Conservation (phyloP, 768 basidiomycete species). For the Punctularia strigosozonata region DNA sequence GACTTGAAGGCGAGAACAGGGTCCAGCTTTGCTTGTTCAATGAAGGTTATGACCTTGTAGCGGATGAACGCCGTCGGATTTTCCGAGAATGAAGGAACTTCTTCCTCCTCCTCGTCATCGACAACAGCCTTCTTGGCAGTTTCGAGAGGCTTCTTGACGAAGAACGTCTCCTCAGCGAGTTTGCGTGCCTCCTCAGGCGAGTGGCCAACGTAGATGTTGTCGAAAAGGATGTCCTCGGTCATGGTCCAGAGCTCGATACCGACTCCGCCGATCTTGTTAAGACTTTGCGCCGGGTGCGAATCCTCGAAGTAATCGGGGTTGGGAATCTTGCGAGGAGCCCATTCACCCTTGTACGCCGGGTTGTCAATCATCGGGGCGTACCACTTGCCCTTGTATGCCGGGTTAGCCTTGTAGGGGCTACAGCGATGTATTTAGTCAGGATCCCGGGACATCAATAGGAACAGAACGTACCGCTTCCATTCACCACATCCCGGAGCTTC, state of each 20-base stretch:
- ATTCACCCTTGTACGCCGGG: constrained; percentile 93
- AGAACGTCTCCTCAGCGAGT: constrained; percentile 82
- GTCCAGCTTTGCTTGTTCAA: constrained; percentile 64
- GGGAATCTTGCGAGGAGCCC: constrained; percentile 83
- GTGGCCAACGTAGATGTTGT: constrained; percentile 91
- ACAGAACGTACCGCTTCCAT: constrained; percentile 59
- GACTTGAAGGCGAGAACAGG: constrained; percentile 77
- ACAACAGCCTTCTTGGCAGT: constrained; percentile 34
- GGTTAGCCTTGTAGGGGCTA: constrained; percentile 83
- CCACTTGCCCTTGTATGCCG: constrained; percentile 98
- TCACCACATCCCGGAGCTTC: constrained; percentile 90
- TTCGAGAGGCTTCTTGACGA: constrained; percentile 81
- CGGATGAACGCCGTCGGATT: constrained; percentile 78
- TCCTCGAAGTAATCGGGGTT: constrained; percentile 94
- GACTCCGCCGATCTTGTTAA: constrained; percentile 87
- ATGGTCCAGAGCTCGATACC: constrained; percentile 99
- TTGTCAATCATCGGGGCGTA: constrained; percentile 90
- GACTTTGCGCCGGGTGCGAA: constrained; percentile 61
- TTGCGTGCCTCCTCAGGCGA: constrained; percentile 75
- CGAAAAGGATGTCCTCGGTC: constrained; percentile 91
- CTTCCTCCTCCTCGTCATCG: constrained; percentile 30
- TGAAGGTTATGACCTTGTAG: constrained; percentile 65
- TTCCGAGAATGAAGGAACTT: constrained; percentile 41
- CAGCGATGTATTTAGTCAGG: background rate
- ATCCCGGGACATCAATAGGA: background rate